These are phyloP conservation scores for Fusarium pilosicola DNA, from an alignment of 2,329 filamentous ascomycete species.

Conservation along the genomic window DNA sequence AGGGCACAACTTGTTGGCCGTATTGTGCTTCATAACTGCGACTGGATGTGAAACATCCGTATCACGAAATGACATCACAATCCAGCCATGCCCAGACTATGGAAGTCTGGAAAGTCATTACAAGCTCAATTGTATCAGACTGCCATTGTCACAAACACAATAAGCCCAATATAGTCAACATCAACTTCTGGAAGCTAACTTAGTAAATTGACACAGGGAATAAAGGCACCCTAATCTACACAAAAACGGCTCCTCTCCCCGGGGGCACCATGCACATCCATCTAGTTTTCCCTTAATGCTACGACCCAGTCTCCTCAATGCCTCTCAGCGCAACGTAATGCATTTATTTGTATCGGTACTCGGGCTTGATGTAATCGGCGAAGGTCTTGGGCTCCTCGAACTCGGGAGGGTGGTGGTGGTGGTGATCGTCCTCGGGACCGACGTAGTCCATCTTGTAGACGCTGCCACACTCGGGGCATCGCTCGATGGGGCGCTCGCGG, in stretches of 20 bases:
- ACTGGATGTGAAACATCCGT: neutral
- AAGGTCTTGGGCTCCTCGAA: slow-evolving; percentile 94
- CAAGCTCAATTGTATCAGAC: slow-evolving; percentile 2
- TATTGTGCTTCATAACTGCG: neutral
- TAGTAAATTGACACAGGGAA: slow-evolving; percentile 51
- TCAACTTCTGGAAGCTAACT: slow-evolving; percentile 45
- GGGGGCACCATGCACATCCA: slow-evolving; percentile 32
- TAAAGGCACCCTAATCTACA: slow-evolving; percentile 56
- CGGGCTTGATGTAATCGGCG: slow-evolving; percentile 92
- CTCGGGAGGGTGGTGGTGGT: slow-evolving; percentile 69
- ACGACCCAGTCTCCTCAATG: slow-evolving; percentile 23
- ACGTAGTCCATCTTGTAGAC: slow-evolving; percentile 99
- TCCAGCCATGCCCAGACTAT: neutral
- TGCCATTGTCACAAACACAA: neutral
- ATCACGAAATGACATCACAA: slow-evolving; percentile 33
- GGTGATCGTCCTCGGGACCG: slow-evolving; percentile 79
- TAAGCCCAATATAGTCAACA: slow-evolving; percentile 32
- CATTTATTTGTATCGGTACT: slow-evolving; percentile 80
- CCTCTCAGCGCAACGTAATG: slow-evolving; percentile 37
- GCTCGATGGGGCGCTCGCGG: slow-evolving; percentile 89
- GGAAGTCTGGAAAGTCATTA: neutral
- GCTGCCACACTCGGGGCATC: slow-evolving; percentile 95
- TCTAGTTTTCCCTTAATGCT: slow-evolving; percentile 44
- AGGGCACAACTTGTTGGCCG: neutral
- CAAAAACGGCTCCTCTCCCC: slow-evolving; percentile 43